Base-by-base conservation (phyloP, 495 filamentous ascomycete species). In the Aspergillus sparsus region DNA sequence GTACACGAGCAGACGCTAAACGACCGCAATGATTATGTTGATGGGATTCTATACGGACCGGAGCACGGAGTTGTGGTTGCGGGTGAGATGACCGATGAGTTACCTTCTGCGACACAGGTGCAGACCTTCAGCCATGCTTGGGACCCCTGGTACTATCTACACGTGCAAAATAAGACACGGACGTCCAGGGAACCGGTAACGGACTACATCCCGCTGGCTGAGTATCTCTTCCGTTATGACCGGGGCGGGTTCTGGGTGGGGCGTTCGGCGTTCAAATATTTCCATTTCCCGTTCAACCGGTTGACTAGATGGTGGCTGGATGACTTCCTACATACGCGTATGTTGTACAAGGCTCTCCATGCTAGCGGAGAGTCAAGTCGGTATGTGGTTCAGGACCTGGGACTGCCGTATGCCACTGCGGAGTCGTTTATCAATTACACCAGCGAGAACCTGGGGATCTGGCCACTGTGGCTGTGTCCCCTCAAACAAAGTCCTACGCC, bases 181-280 rank as follows among this genome's bases (percentile, higher is more conserved):
- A 10, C 33, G 4, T 13, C n/a, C 12, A 60, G n/a, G 8, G 55
- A 51, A 34, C 64, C 53, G 34, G 49, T 55, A 3, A 65, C 64
- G 13, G 81, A 86, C 41, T 67, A 70, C 31, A 80, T 85, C 41
- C 84, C 84, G 11, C 66, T 85, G 8, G 73, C 70, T 6, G 83
- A 86, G 35, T 87, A 87, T 57, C 76, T 85, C 36, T 87, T 87
- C 66, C 81, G 85, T 3, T 86, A 87, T 65, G 84, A 87, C 61
- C 80, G 85, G 5, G 84, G 85, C 16, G 83, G 76, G 7, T 87
- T 87, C 66, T 86, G 83, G 79, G 77, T 79, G 12, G 82, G 77
- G 6, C 62, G 65, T 6, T 77, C 74, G 11, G 76, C 80, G 0
- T 86, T 83, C 67, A 58, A 69, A 2, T 87, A 86, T 65, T 84